Conservation (phyloP, 2,329 filamentous ascomycete genomes). For the Epicoccum nigrum region DNA sequence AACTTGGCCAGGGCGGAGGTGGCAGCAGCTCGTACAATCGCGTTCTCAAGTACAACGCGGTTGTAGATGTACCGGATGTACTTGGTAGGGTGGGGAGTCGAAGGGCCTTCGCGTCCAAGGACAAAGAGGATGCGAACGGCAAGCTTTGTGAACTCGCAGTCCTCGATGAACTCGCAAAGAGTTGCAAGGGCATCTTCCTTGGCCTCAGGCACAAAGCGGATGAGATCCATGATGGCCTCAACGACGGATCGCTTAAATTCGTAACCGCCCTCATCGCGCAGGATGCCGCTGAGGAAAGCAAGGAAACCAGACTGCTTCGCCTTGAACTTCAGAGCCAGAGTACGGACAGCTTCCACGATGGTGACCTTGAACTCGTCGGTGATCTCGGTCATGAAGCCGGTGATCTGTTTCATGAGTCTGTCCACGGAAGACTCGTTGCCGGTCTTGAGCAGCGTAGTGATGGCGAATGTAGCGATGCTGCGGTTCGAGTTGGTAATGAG, state of each 20-base stretch:
- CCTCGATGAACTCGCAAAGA: conserved; percentile 98
- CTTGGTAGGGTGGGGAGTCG: conserved; percentile 94
- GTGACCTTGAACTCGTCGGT: conserved; percentile 99
- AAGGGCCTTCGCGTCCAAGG: conserved; percentile 91
- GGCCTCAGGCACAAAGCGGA: conserved; percentile 95
- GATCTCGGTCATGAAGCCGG: conserved; percentile 97
- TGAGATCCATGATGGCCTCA: conserved; percentile 98
- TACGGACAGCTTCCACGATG: conserved; percentile 98
- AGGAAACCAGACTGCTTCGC: conserved; percentile 98
- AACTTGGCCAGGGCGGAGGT: conserved; percentile 97
- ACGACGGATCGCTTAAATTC: conserved; percentile 98
- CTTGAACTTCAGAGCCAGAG: conserved; percentile 95
- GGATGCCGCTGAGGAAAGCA: conserved; percentile 93
- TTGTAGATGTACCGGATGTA: conserved; percentile 99
- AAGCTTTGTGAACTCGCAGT: conserved; percentile 98
- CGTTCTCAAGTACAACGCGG: conserved; percentile 94
- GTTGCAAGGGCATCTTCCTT: conserved; percentile 85
- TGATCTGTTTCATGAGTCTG: conserved; percentile 97
- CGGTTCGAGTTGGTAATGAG: conserved; percentile 97
- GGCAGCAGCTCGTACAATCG: conserved; percentile 90
- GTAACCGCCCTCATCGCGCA: conserved; percentile 95
- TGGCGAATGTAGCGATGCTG: conserved; percentile 97
- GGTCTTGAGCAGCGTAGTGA: conserved; percentile 96
- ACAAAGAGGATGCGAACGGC: conserved; percentile 94
- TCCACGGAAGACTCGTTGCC: conserved; percentile 98